These are phyloP conservation scores for Linum lewisii DNA, from an alignment of 345 rosid species.

Conservation along the genomic window DNA sequence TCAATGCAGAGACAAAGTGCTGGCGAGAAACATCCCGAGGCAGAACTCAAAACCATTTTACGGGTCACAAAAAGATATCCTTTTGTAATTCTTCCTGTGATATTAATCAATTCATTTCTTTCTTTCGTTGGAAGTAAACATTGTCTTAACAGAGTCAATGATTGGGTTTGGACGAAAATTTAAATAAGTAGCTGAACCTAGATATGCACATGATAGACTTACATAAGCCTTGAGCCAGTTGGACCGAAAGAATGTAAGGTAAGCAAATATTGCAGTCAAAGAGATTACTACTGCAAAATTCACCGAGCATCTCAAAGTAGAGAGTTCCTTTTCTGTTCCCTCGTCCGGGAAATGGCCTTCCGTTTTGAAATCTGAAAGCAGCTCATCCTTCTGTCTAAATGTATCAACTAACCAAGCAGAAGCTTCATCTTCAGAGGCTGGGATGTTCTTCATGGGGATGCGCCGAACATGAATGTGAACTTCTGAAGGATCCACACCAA, in stretches of 20 bases:
- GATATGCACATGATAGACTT: conserved; percentile 40
- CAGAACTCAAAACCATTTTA: neutral
- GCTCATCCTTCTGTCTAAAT: conserved; percentile 51
- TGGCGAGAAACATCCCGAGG: neutral
- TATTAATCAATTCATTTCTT: conserved; percentile 1
- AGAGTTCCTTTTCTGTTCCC: conserved; percentile 37
- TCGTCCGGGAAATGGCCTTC: conserved; percentile 48
- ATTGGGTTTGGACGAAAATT: conserved; percentile 32
- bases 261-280: conserved; percentile 41
- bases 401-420: conserved; percentile 51
- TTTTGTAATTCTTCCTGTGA: neutral
- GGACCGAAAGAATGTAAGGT: conserved; percentile 48
- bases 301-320: conserved; percentile 37
- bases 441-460: conserved; percentile 35
- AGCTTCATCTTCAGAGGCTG: conserved; percentile 34
- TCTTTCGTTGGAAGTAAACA: conserved; percentile 8
- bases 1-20: too few species aligned
- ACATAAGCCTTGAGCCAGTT: conserved; percentile 48
- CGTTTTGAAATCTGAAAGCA: conserved; percentile 47
- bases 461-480: conserved; percentile 70
- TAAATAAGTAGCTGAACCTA: conserved; percentile 40
- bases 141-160: conserved; percentile 16
- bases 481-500: conserved; percentile 73
- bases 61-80: too few species aligned
- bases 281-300: conserved; percentile 37